Evolutionary conservation across 2,329 filamentous ascomycete genomes (phyloP), one percentile per base, ranked within the genome.

Genomic region (Xylaria sp.): DNA sequence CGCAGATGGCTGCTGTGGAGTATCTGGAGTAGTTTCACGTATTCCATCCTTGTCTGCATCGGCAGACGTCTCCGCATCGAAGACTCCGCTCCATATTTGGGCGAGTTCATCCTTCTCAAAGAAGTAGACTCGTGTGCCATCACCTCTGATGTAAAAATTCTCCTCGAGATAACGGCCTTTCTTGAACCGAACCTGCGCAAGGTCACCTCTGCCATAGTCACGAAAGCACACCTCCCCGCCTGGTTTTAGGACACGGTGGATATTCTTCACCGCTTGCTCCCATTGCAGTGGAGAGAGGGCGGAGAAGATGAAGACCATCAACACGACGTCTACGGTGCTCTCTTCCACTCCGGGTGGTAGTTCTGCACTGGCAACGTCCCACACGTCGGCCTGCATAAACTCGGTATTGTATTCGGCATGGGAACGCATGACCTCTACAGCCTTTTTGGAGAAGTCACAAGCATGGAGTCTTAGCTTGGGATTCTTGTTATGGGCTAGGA

Each of bases 291-390:
- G 96, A 39, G 91, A 90, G 55, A 99, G 83, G 1, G 96, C 96
- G 20, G 93, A 97, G 84, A 99, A 98, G 77, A 98, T 95, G 83
- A 99, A 99, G 68, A 99, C 93, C 86, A 99, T 89, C 61, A 99
- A 85, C 43, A 97, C 93, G 45, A 98, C 89, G 80, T 99, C 95
- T 67, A 97, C 94, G 67, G 89, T 92, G n/a, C 86, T 90, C 74
- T 94, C 90, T 58, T 83, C 83, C 18, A 99, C 82, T 1, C 89
- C 92, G 1, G 93, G 92, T 6, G 96, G 95, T 7, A 97, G 83
- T 48, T 85, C 84, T 50, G 90, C 85, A 67, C 89, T 86, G 1
- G 94, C 89, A 15, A 92, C 91, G 81, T 99, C 96, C 95, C 97
- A 99, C 20, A 98, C 94, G 79, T 97, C 94, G 23, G 95, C 95